Evolutionary conservation across 2,329 filamentous ascomycete genomes (phyloP), one percentile per base, ranked within the genome.

Genomic region (Microcyclospora pomicola): DNA sequence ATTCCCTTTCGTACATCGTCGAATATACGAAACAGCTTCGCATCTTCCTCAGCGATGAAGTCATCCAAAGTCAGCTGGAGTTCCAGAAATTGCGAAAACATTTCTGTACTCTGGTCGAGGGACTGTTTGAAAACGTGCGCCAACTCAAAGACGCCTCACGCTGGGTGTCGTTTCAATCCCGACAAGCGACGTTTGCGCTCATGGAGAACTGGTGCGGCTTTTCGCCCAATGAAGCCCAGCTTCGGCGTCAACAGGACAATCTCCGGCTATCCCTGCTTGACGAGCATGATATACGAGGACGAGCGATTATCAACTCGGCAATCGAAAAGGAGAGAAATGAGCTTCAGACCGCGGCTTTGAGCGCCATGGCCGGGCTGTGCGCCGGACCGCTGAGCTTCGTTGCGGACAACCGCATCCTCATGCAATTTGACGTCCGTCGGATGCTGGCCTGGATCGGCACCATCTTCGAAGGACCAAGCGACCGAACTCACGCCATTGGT

Each of bases 171-270:
- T 98, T 98, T 53, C 91, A 98, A 58, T 84, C 87, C 10, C 73
- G 92, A 31, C 94, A 95, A 56, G 95, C 91, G 5, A 82, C 88
- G 0, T 98, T 98, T 55, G 80, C 87, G 0, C 65, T 98, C 34
- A 96, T 98, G 87, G 91, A 98, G 60, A 88, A 96, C 47, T 98
- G 92, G 92, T 98, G 91, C 56, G 91, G 91, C 2, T 95, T 92
- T 58, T 94, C 87, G 6, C 85, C 87, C 0, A 94, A 95, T 46
- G 85, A 92, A 55, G 69, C 66, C 11, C 82, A 92, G 46, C 82
- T 94, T 31, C 75, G 79, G 5, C 77, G 80, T 41, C 73, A 85
- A 43, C 87, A 95, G 59, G 82, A 93, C 44, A 81, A 75, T 28
- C 92, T 95, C 80, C 73, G 84, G 32, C 82, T 87, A 49, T 84